phyloP scores from a whole-genome alignment of 176 grass and related monocot genomes.

The Oropetium thomaeum region DNA sequence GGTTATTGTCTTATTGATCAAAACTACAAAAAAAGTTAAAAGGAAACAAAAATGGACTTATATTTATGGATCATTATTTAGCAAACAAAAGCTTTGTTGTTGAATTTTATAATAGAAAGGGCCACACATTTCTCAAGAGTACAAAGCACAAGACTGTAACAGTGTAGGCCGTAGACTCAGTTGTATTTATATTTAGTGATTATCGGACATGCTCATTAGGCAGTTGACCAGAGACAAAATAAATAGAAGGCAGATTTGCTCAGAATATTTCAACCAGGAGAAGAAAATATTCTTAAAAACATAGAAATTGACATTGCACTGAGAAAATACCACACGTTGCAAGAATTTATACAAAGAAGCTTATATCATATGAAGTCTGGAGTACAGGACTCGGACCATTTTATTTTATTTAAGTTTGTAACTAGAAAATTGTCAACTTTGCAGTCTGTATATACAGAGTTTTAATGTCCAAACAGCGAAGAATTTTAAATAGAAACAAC shows the following conservation, averaged over 20 bases:
- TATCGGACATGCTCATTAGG: background rate
- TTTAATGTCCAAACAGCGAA: background rate
- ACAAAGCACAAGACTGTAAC: background rate
- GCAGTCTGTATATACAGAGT: background rate
- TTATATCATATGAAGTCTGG: background rate
- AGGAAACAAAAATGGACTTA: background rate
- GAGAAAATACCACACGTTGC: background rate
- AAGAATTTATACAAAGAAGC: background rate
- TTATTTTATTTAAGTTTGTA: too few species aligned
- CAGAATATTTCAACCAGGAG: conserved; percentile 4
- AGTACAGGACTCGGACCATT: too few species aligned
- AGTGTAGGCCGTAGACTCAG: background rate
- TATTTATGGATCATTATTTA: background rate
- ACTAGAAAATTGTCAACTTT: too few species aligned
- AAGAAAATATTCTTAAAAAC: conserved; percentile 3
- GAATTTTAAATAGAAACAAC: too few species aligned
- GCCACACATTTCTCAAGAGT: background rate
- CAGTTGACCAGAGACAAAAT: background rate
- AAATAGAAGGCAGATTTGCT: background rate
- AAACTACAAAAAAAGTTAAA: background rate
- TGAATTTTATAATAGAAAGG: background rate
- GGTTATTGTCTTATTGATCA: background rate
- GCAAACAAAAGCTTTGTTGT: background rate
- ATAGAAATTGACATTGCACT: background rate
- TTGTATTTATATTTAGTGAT: background rate